These are phyloP conservation scores for Ustulina deusta DNA, from an alignment of 2,329 filamentous ascomycete genomes.

Conservation along the genomic window DNA sequence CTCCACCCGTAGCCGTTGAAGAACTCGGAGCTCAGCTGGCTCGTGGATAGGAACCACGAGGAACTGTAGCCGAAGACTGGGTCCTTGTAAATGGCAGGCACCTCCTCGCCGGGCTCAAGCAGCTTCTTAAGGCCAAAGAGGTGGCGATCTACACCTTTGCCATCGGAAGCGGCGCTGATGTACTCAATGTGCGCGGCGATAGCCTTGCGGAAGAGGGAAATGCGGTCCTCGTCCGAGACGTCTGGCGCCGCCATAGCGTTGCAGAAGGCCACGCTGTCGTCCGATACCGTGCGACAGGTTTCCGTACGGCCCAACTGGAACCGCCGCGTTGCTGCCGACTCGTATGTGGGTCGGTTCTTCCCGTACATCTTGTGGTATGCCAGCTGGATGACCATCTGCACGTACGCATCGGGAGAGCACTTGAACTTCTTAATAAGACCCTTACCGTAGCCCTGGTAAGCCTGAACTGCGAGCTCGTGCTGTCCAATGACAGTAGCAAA, in stretches of 20 bases:
- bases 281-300: conserved; percentile 91
- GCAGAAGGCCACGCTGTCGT: conserved; percentile 93
- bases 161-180: conserved; percentile 88
- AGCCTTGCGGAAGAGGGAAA: conserved; percentile 84
- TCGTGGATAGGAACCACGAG: conserved; percentile 90
- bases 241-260: conserved; percentile 81
- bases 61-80: conserved; percentile 85
- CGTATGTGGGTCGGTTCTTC: conserved; percentile 96
- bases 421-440: conserved; percentile 99
- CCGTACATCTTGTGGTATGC: conserved; percentile 99
- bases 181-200: conserved; percentile 88
- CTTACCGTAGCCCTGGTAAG: conserved; percentile 98
- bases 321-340: conserved; percentile 92
- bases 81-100: conserved; percentile 88
- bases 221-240: conserved; percentile 72
- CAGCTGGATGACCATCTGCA: conserved; percentile 98
- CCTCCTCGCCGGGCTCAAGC: conserved; percentile 80
- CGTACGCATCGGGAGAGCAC: conserved; percentile 96
- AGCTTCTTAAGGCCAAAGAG: conserved; percentile 97
- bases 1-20: conserved; percentile 99
- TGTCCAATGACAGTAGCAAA: conserved; percentile 84
- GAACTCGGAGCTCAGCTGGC: conserved; percentile 93
- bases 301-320: conserved; percentile 98
- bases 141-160: conserved; percentile 94
- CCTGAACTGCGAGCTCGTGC: conserved; percentile 93